Evolutionary conservation across 805 yeast species (phyloP), one percentile per base, ranked within the genome.

Genomic region (Metschnikowia vanudenii): DNA sequence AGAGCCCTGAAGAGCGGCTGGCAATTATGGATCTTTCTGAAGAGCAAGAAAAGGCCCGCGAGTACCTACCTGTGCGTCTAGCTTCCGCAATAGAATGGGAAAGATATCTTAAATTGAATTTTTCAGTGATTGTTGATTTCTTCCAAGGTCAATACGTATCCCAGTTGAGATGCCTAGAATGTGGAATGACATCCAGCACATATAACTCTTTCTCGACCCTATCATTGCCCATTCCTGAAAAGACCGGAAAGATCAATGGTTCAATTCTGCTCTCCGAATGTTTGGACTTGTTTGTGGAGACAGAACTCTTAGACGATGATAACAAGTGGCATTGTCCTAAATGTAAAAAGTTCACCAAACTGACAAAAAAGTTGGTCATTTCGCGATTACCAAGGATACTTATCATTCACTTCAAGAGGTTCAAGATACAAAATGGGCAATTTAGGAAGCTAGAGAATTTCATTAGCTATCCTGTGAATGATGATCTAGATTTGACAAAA

Each of bases 81-180:
- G 97, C 96, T 0, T 83, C 96, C 0, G 79, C 94, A 0, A 80
- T 89, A 41, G 97, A 91, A 61, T 91, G 98, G 98, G 96, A 88
- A 58, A 71, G 95, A 47, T 89, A 89, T 61, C 68, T 88, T 45
- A 82, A 81, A 47, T 77, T 87, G 17, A 89, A 91, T 60, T 82
- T 84, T 53, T 88, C 96, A 33, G 75, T 84, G 1, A 76, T 91
- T 19, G 94, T 87, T 2, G 91, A 87, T 54, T 76, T 81, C 42
- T 88, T 88, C 62, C 96, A 88, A 61, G 98, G 97, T 1, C 97
- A 91, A 64, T 86, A 84, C 57, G 75, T 85, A 40, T 86, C 95
- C n/a, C 83, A 80, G 44, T 70, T 91, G 57, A 78, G 74, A 56
- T 91, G 98, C 64, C 64, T 82, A 39, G 77, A 74, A 28, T 91